Percentiles rank a stretch among this genome's conserved stretches.
Conservation (phyloP, 768 basidiomycete genomes). For the Russula vinacea region DNA sequence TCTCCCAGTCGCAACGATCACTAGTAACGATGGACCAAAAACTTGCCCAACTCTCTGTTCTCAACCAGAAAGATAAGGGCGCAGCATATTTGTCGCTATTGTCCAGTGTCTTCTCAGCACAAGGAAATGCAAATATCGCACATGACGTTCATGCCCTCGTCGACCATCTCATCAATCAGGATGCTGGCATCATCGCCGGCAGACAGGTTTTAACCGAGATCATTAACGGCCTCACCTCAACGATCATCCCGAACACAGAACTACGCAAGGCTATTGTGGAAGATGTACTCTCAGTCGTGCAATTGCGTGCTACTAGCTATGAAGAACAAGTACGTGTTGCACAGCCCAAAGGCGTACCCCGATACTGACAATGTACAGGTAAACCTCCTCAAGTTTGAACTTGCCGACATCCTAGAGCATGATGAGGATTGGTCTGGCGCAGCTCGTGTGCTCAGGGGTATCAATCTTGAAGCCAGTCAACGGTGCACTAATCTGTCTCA, state of each 20-base stretch:
- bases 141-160: slow-evolving; percentile 68
- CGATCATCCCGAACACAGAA: slow-evolving; percentile 51
- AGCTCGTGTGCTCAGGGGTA: slow-evolving; percentile 86
- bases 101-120: slow-evolving; percentile 56
- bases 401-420: slow-evolving; percentile 84
- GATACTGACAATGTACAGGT: slow-evolving; percentile 49
- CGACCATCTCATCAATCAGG: slow-evolving; percentile 79
- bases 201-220: slow-evolving; percentile 85
- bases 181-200: slow-evolving; percentile 81
- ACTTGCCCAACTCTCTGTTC: slow-evolving; percentile 57
- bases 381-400: slow-evolving; percentile 76
- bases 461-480: slow-evolving; percentile 86
- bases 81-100: slow-evolving; percentile 69
- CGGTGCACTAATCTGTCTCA: slow-evolving; percentile 49
- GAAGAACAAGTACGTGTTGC: slow-evolving; percentile 80
- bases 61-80: slow-evolving; percentile 83
- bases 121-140: slow-evolving; percentile 45
- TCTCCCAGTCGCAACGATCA: not conserved
- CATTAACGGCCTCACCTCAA: slow-evolving; percentile 62
- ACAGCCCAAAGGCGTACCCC: not conserved
- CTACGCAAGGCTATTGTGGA: slow-evolving; percentile 70
- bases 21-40: slow-evolving; percentile 56
- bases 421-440: slow-evolving; percentile 95
- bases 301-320: slow-evolving; percentile 82
- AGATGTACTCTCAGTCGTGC: slow-evolving; percentile 64